Evolutionary conservation across 371 early-diverging fungal species (phyloP).

Genomic region (Funneliformis caledonium): DNA sequence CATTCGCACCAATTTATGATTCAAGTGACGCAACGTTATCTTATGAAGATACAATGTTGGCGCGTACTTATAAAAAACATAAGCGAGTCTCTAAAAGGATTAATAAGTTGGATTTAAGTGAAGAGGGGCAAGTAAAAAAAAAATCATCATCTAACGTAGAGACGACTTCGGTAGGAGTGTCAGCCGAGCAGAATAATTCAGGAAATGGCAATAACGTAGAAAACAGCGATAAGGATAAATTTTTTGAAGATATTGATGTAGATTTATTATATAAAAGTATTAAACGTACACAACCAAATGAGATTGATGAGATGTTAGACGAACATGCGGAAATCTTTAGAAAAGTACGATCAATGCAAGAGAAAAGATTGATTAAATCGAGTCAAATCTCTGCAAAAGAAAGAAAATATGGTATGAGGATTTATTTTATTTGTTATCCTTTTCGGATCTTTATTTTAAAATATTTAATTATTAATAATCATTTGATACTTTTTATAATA

Average conservation of each 20-base stretch:
- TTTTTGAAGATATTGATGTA: background rate
- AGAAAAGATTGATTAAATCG: conserved; percentile 31
- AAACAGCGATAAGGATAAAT: background rate
- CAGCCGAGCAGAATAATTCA: background rate
- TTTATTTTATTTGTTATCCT: background rate
- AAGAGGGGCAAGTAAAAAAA: background rate
- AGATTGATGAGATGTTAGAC: conserved; percentile 10
- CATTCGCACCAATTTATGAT: conserved; percentile 37
- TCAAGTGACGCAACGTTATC: conserved; percentile 11
- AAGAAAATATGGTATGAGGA: conserved; percentile 14
- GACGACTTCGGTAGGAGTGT: background rate
- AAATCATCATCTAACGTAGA: background rate
- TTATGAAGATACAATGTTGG: conserved; percentile 25
- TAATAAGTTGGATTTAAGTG: background rate
- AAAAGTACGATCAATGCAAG: conserved; percentile 8
- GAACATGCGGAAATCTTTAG: conserved; percentile 17
- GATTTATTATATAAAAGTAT: background rate
- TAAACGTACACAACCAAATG: background rate
- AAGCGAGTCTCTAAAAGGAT: background rate
- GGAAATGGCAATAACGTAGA: background rate
- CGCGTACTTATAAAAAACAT: background rate
- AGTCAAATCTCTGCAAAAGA: conserved; percentile 1
- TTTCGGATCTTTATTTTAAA: background rate
- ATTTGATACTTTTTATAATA: background rate
- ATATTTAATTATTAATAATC: background rate